Evolutionary conservation across 495 filamentous ascomycete species (phyloP), one percentile per base, ranked within the genome.

Genomic region (Trichoderma asperelloides): DNA sequence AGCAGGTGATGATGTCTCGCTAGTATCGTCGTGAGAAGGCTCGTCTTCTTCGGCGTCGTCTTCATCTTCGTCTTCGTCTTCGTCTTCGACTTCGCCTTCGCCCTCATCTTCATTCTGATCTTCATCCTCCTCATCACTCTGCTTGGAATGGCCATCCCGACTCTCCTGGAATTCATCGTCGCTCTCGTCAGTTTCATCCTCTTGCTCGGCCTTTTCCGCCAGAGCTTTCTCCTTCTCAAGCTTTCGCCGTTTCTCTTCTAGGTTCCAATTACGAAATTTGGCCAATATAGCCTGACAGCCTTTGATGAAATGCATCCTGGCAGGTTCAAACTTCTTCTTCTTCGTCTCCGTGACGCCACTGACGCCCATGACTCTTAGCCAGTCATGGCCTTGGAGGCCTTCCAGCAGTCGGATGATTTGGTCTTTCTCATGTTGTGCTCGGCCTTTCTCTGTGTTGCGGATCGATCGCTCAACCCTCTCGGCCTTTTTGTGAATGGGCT

Each of bases 311-410:
- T 91, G 86, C 63, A 88, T 82, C 37, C 93, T 85, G 67, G 96
- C 93, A 43, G 89, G 88, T 73, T 97, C 93, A 75, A 90, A 96
- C 55, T 87, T 86, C 71, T 90, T 95, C 78, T 88, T 91, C 66
- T 90, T 89, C 62, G 83, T 83, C 69, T 96, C 94, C 11, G 92
- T 92, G 27, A 93, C 85, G 13, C 90, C 90, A 63, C 85, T 91
- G 57, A 98, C 88, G n/a, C 95, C 95, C 88, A 99, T 94, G 2
- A 91, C 83, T 66, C 91, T 89, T 66, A 97, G 80, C 95, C 95
- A 99, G 73, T 97, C 95, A 45, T 87, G 89, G n/a, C 93, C 87
- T 73, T 90, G 88, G 4, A 99, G 83, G 47, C 91, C 92, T 62
- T 95, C 92, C 45, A 97, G 84, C 45, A 97, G 80, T 9, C 93